Percentiles rank a stretch among this genome's conserved stretches.
Conservation (phyloP, 1,284 basidiomycete species). For the Sanguinoderma infundibulare region DNA sequence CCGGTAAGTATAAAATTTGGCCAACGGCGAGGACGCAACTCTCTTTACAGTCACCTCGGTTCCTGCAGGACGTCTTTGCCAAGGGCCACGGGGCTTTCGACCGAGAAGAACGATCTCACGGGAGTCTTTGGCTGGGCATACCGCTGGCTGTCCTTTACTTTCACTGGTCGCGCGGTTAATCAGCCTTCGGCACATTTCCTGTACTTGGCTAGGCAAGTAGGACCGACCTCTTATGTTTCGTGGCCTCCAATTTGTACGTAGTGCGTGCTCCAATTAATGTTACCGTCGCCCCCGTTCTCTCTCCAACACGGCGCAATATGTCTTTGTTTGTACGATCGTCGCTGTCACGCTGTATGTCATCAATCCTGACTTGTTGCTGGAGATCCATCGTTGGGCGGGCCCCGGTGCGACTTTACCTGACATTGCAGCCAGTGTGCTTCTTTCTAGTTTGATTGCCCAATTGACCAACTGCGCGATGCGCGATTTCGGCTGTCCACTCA, state of each 20-base stretch:
- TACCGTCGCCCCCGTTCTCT: neutral
- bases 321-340: neutral
- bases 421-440: neutral
- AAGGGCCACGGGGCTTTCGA: slow-evolving; percentile 16
- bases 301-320: neutral
- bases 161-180: slow-evolving; percentile 66
- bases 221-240: too few relatives aligned
- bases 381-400: too few relatives aligned
- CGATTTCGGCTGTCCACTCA: neutral
- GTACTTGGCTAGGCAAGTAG: too few relatives aligned
- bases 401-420: too few relatives aligned
- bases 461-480: too few relatives aligned
- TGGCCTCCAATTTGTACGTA: neutral
- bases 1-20: neutral
- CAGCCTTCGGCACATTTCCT: slow-evolving; percentile 62
- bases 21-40: slow-evolving; percentile 14
- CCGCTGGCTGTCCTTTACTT: slow-evolving; percentile 50
- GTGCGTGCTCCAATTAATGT: neutral
- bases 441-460: neutral
- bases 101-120: slow-evolving; percentile 40
- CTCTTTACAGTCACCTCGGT: slow-evolving; percentile 68
- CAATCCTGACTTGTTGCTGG: too few relatives aligned
- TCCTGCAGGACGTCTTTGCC: slow-evolving; percentile 21
- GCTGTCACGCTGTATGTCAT: too few relatives aligned
- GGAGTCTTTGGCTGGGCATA: slow-evolving; percentile 68